Conservation (phyloP, 2,329 filamentous ascomycete species). For the Talaromyces rugulosus region DNA sequence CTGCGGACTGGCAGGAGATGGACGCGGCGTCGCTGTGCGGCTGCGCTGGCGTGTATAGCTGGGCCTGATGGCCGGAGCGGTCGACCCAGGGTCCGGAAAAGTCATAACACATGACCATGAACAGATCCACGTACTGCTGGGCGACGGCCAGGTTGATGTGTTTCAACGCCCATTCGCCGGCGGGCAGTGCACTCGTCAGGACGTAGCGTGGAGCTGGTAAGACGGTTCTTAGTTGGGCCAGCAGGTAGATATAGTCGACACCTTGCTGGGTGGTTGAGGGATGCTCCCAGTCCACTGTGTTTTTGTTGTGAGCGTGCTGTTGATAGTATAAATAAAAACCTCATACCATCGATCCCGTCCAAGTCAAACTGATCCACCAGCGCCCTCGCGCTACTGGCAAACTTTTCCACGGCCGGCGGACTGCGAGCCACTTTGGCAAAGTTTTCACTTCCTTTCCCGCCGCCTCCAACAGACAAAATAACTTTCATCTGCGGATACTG, state of each 20-base stretch:
- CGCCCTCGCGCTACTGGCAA: slow-evolving; percentile 62
- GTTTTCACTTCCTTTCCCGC: slow-evolving; percentile 57
- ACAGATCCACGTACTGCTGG: slow-evolving; percentile 63
- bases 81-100: slow-evolving; percentile 68
- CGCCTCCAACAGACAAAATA: slow-evolving; percentile 73
- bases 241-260: slow-evolving; percentile 64
- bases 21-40: slow-evolving; percentile 53
- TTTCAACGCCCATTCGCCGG: slow-evolving; percentile 60
- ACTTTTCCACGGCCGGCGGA: slow-evolving; percentile 60
- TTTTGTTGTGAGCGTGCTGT: neutral
- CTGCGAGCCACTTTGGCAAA: slow-evolving; percentile 65
- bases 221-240: slow-evolving; percentile 61
- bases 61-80: slow-evolving; percentile 69
- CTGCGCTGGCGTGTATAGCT: slow-evolving; percentile 59
- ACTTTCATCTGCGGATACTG: slow-evolving; percentile 67
- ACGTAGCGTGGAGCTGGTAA: slow-evolving; percentile 67
- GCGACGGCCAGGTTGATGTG: slow-evolving; percentile 64
- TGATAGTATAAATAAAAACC: no score
- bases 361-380: slow-evolving; percentile 68
- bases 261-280: slow-evolving; percentile 64
- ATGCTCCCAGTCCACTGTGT: slow-evolving; percentile 74
- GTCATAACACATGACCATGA: slow-evolving; percentile 80
- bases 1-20: slow-evolving; percentile 60
- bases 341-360: slow-evolving; percentile 71
- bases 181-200: slow-evolving; percentile 69